Conservation (phyloP, 2,329 filamentous ascomycete genomes). For the Aspergillus tamarii region DNA sequence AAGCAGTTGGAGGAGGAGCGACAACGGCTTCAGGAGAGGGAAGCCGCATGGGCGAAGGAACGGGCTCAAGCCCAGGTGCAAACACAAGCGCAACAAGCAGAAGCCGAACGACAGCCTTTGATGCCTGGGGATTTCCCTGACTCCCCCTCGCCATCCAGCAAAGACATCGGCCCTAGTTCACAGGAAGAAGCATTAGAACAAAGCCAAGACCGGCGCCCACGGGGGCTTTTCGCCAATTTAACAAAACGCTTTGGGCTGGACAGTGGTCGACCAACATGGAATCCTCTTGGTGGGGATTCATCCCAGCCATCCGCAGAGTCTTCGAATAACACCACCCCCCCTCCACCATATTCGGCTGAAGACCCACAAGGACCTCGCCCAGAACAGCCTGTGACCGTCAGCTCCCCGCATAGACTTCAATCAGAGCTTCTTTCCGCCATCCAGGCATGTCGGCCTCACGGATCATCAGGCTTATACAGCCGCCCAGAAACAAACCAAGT, state of each 20-base stretch:
- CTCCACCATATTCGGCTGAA: conserved; percentile 45
- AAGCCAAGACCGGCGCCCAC: conserved; percentile 49
- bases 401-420: conserved; percentile 46
- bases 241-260: conserved; percentile 71
- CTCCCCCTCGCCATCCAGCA: conserved; percentile 66
- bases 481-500: conserved; percentile 72
- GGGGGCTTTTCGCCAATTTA: conserved; percentile 69
- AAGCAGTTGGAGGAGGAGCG: conserved; percentile 73
- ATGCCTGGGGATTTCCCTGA: conserved; percentile 79
- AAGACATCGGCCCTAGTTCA: conserved; percentile 21
- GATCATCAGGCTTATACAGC: conserved; percentile 72
- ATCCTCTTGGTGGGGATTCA: conserved; percentile 25
- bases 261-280: conserved; percentile 36
- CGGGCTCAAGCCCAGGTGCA: conserved; percentile 32
- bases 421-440: conserved; percentile 72
- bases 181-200: conserved; percentile 26
- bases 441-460: conserved; percentile 74
- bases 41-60: conserved; percentile 52
- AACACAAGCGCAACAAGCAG: conserved; percentile 27
- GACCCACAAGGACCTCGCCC: conserved; percentile 38
- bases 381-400: conserved; percentile 35
- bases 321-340: conserved; percentile 30
- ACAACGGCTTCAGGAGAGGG: conserved; percentile 65
- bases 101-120: conserved; percentile 41
- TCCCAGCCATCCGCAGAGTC: conserved; percentile 27